Evolutionary conservation across 1,284 basidiomycete species (phyloP).

Genomic region (Anthracocystis setariae): DNA sequence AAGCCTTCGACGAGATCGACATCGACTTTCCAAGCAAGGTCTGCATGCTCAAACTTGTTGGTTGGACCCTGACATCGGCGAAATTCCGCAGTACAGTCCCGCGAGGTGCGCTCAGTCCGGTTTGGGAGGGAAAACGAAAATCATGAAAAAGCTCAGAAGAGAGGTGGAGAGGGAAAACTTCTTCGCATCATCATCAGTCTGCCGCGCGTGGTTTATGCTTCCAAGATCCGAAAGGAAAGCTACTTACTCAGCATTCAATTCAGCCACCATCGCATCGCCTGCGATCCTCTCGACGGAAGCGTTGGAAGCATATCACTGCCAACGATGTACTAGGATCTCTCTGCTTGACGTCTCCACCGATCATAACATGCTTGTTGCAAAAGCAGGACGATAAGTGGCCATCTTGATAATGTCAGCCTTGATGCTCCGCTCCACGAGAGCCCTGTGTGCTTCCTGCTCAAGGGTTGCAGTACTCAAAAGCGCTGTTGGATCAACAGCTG

Average conservation of each 20-base stretch:
- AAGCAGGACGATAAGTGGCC: not conserved
- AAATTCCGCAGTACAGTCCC: constrained; percentile 12
- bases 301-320: not conserved
- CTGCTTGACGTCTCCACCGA: not conserved
- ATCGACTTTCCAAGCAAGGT: not conserved
- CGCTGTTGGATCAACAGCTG: not conserved
- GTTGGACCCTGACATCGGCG: constrained; percentile 33
- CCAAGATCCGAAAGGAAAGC: not conserved
- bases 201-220: not conserved
- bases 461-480: not conserved
- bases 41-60: not conserved
- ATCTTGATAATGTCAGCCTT: not conserved
- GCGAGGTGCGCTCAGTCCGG: constrained; percentile 23
- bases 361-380: not conserved
- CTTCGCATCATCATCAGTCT: not conserved
- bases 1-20: not conserved
- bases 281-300: not conserved
- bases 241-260: not conserved
- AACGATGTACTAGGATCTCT: not conserved
- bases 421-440: constrained; percentile 7
- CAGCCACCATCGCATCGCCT: not conserved
- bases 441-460: not conserved
- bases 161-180: not conserved
- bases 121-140: constrained; percentile 24
- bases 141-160: not conserved